Evolutionary conservation across 2,329 filamentous ascomycete species (phyloP).

Genomic region (Fusarium odoratissimum): DNA sequence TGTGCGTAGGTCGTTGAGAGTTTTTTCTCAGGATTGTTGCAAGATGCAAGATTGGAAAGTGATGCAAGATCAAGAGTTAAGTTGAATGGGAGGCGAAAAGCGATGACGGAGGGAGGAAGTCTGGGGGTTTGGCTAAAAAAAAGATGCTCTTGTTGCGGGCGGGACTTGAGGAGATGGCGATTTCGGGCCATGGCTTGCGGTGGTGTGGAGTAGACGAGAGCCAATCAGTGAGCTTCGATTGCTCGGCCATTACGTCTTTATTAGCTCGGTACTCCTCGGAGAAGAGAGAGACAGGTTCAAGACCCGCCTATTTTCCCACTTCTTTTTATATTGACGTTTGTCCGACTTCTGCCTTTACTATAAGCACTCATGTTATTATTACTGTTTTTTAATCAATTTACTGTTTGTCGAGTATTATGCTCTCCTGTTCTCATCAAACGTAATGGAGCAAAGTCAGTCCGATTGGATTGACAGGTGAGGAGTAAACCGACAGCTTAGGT

Average conservation of each 20-base stretch:
- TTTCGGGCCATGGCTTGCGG: constrained; percentile 45
- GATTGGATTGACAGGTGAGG: constrained; percentile 6
- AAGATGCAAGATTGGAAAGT: constrained; percentile 22
- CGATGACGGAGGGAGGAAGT: constrained; percentile 40
- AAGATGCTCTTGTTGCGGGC: constrained; percentile 41
- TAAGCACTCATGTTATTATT: background rate
- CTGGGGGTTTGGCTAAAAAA: constrained; percentile 40
- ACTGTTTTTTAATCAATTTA: background rate
- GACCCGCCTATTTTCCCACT: constrained; percentile 20
- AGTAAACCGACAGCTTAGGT: constrained; percentile 10
- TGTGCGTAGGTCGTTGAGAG: constrained; percentile 14
- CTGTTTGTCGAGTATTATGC: rapidly evolving
- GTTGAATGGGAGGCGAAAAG: constrained; percentile 38
- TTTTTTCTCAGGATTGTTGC: background rate
- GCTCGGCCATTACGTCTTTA: constrained; percentile 49
- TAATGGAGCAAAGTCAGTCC: background rate
- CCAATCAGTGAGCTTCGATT: constrained; percentile 45
- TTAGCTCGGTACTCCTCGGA: constrained; percentile 47
- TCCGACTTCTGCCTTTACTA: background rate
- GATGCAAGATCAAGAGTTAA: constrained; percentile 27
- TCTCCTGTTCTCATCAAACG: background rate
- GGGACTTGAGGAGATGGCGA: constrained; percentile 48
- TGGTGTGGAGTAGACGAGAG: constrained; percentile 14
- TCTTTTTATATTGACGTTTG: background rate
- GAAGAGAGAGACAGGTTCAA: constrained; percentile 33